Percentiles rank a stretch among this genome's conserved stretches.
phyloP scores from a whole-genome alignment of 306 rosid species.

The Acacia melanoxylon region DNA sequence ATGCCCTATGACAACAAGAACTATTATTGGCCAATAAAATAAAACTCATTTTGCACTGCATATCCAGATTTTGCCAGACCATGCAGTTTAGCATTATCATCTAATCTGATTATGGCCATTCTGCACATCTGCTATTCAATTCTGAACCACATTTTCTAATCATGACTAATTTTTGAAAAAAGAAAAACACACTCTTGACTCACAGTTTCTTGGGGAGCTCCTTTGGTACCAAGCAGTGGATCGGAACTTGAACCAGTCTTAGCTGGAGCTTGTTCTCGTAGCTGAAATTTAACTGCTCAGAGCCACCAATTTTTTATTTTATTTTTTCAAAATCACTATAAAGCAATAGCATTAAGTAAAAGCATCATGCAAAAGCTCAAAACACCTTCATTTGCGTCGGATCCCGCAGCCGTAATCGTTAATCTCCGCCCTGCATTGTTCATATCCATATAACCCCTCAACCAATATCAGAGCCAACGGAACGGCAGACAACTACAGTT shows the following conservation, averaged over 20 bases:
- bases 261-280: constrained; percentile 45
- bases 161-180: not conserved
- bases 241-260: constrained; percentile 45
- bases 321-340: not conserved
- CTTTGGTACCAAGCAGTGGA: constrained; percentile 50
- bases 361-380: not conserved
- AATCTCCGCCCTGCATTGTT: constrained; percentile 53
- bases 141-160: not conserved
- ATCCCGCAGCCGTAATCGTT: constrained; percentile 52
- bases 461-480: constrained; percentile 10
- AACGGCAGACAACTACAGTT: not conserved
- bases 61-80: not conserved
- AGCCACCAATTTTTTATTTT: not conserved
- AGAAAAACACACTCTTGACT: not conserved
- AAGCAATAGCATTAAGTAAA: not conserved
- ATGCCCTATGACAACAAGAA: not conserved
- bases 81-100: not conserved
- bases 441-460: not conserved
- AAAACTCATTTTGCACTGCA: not conserved
- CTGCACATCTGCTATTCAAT: not conserved
- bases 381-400: constrained; percentile 60
- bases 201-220: constrained; percentile 48
- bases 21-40: not conserved
- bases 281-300: constrained; percentile 48
- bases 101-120: not conserved